phyloP scores from a whole-genome alignment of 2,329 filamentous ascomycete genomes.

The Ascochyta koolunga region DNA sequence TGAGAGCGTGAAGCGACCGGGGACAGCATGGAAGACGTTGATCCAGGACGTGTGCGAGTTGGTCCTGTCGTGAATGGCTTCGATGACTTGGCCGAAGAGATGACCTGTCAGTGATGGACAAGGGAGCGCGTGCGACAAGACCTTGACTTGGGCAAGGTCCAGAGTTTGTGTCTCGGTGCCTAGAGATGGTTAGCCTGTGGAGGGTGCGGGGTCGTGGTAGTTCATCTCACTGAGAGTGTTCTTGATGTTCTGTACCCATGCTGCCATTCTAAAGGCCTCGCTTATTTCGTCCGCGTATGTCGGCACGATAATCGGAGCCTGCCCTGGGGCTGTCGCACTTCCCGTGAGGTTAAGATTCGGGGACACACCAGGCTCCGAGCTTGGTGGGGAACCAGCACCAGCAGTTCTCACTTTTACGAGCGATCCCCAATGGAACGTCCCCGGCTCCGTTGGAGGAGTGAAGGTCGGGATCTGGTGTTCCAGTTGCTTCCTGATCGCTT shows the following conservation, averaged over 20 bases:
- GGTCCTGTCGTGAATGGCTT: constrained; percentile 60
- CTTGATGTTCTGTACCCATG: constrained; percentile 42
- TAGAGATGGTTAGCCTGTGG: constrained; percentile 24
- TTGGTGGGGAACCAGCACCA: constrained; percentile 49
- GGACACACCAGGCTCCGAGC: constrained; percentile 45
- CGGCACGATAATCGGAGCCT: constrained; percentile 36
- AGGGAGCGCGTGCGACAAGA: constrained; percentile 66
- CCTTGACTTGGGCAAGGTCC: constrained; percentile 55
- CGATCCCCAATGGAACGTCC: constrained; percentile 49
- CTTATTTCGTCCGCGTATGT: constrained; percentile 27
- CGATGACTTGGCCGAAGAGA: constrained; percentile 62
- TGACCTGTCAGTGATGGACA: constrained; percentile 58
- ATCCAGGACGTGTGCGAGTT: constrained; percentile 63
- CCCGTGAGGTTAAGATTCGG: constrained; percentile 32
- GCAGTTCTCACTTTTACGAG: constrained; percentile 45
- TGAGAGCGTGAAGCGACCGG: constrained; percentile 65
- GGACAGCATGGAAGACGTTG: constrained; percentile 68
- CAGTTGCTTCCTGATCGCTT: constrained; percentile 31
- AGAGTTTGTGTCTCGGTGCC: constrained; percentile 41
- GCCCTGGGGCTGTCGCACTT: constrained; percentile 27
- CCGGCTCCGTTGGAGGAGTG: constrained; percentile 54
- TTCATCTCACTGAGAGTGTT: constrained; percentile 40
- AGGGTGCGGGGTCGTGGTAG: neutral
- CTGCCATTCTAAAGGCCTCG: constrained; percentile 33
- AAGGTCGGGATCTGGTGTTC: constrained; percentile 50